These are phyloP conservation scores for Agaricales sp. DNA, from an alignment of 1,284 basidiomycete genomes.

Conservation along the genomic window DNA sequence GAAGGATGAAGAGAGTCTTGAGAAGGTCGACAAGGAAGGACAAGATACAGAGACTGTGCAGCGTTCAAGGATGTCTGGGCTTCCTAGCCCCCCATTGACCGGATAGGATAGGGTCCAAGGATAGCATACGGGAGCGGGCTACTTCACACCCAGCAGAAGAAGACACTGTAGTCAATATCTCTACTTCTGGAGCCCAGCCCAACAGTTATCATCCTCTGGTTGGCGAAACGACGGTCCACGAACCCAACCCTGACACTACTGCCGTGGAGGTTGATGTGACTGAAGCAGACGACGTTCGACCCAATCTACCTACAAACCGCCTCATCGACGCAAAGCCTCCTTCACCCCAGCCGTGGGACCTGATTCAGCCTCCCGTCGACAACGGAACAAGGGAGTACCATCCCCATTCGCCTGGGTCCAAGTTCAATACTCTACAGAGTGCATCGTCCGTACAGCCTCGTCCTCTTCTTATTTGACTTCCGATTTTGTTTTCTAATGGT, in stretches of 20 bases:
- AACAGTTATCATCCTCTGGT: neutral
- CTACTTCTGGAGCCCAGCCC: neutral
- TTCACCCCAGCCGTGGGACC: slow-evolving; percentile 53
- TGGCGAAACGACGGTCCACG: neutral
- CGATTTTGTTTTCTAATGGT: neutral
- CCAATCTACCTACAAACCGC: neutral
- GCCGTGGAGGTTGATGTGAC: neutral
- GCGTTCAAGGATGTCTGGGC: too few species aligned
- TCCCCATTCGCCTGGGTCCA: slow-evolving; percentile 23
- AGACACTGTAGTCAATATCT: neutral
- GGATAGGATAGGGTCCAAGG: neutral
- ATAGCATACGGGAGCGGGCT: neutral
- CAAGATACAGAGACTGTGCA: neutral
- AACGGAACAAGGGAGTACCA: slow-evolving; percentile 27
- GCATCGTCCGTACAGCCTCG: slow-evolving; percentile 19
- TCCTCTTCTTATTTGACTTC: slow-evolving; percentile 5
- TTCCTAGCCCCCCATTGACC: neutral
- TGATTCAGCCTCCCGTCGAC: slow-evolving; percentile 33
- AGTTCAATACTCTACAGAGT: slow-evolving; percentile 23
- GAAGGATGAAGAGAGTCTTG: neutral
- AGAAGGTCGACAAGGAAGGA: neutral
- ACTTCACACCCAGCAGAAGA: too few species aligned
- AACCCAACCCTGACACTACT: neutral
- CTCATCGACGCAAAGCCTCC: slow-evolving; percentile 20
- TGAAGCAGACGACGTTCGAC: neutral